Evolutionary conservation across 352 stramenopile species (phyloP).

Genomic region (Aphanomyces astaci): DNA sequence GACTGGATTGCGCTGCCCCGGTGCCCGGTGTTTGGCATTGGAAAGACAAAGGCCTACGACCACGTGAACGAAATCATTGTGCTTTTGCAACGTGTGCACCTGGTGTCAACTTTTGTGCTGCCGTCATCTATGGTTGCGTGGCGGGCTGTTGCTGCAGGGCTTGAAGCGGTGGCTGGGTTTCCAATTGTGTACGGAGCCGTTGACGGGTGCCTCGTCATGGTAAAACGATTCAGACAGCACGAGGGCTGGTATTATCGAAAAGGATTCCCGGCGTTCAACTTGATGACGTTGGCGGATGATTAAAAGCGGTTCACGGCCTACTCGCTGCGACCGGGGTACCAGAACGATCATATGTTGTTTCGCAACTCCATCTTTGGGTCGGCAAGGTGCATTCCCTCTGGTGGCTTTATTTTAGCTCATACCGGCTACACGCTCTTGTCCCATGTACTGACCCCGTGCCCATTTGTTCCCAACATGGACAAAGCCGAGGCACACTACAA

Average conservation of each 20-base stretch:
- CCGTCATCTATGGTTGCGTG: neutral
- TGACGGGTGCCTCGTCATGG: conserved; percentile 13
- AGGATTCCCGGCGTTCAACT: conserved; percentile 17
- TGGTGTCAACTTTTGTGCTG: neutral
- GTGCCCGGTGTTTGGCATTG: conserved; percentile 4
- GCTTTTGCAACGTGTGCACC: conserved; percentile 6
- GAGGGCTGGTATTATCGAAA: conserved; percentile 24
- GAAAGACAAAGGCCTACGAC: conserved; percentile 12
- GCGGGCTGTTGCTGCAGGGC: neutral
- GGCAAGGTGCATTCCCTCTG: neutral
- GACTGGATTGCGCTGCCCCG: neutral
- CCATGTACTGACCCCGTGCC: neutral
- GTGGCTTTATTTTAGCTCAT: neutral
- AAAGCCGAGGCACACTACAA: neutral
- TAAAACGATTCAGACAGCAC: conserved; percentile 5
- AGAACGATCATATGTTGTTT: conserved; percentile 11
- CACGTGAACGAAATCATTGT: neutral
- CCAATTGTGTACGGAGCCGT: conserved; percentile 16
- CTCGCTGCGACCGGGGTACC: neutral
- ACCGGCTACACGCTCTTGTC: neutral
- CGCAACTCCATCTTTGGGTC: neutral
- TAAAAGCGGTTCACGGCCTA: conserved; percentile 13
- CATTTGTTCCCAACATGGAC: neutral
- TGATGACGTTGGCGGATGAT: conserved; percentile 17
- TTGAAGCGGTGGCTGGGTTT: conserved; percentile 5